phyloP scores from a whole-genome alignment of 108 stramenopile species.

The Fragilaria crotonensis region DNA sequence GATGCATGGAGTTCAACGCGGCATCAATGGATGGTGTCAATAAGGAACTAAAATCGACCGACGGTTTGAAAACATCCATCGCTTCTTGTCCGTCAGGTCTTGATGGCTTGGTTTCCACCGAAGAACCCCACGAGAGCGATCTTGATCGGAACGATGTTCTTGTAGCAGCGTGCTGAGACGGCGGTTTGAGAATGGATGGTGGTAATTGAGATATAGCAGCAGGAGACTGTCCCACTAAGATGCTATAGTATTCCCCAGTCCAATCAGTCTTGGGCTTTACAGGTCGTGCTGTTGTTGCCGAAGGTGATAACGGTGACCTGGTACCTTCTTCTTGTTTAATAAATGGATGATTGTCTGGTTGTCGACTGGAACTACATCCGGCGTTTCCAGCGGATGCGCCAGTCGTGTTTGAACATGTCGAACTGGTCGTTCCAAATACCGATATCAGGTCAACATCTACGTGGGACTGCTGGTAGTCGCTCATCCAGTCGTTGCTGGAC shows the following conservation, averaged over 20 bases:
- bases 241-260: neutral
- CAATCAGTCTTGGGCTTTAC: neutral
- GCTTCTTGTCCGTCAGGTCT: no score
- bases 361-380: no score
- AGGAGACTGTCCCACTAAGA: neutral
- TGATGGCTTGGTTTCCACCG: no score
- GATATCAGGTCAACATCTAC: neutral
- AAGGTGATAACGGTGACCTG: neutral
- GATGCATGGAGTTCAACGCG: no score
- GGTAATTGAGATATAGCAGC: neutral
- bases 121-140: no score
- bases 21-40: no score
- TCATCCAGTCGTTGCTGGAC: neutral
- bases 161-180: neutral
- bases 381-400: no score
- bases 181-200: neutral
- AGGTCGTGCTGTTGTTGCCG: neutral
- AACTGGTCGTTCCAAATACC: no score
- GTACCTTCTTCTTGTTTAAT: neutral
- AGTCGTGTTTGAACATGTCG: no score
- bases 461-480: neutral
- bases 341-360: no score
- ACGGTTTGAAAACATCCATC: no score
- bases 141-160: neutral
- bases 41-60: no score